Conservation (phyloP, 108 stramenopile species). For the Cyclotella atomus region DNA sequence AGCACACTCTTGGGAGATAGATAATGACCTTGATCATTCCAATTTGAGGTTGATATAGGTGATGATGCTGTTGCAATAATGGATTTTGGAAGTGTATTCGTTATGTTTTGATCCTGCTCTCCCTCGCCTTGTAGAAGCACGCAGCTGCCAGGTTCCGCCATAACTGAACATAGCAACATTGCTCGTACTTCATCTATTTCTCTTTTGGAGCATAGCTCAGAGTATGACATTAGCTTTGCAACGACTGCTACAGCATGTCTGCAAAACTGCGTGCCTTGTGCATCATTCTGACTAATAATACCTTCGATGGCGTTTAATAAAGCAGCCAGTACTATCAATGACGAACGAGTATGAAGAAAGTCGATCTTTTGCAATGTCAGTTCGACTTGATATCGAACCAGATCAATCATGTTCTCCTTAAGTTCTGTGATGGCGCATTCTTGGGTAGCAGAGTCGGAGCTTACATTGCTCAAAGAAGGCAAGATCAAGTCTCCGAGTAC, state of each 20-base stretch:
- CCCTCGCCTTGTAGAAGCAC: background rate
- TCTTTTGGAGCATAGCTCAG: background rate
- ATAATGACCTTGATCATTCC: background rate
- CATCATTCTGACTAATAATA: constrained; percentile 6
- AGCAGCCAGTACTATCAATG: constrained; percentile 23
- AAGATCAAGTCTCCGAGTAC: constrained; percentile 27
- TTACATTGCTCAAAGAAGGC: constrained; percentile 9
- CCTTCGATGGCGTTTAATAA: constrained; percentile 32
- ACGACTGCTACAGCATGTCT: constrained; percentile 5
- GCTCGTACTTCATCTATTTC: constrained; percentile 31
- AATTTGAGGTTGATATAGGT: constrained; percentile 10
- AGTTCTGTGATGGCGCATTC: constrained; percentile 11
- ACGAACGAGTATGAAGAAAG: constrained; percentile 11
- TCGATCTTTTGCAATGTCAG: constrained; percentile 2
- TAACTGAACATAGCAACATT: constrained; percentile 13
- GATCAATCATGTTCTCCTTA: constrained; percentile 15
- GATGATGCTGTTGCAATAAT: background rate
- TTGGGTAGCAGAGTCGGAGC: constrained; percentile 1
- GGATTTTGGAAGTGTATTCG: background rate
- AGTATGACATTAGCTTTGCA: background rate
- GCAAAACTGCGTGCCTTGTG: constrained; percentile 4
- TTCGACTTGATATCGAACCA: constrained; percentile 28
- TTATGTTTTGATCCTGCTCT: background rate
- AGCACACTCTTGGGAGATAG: constrained; percentile 18
- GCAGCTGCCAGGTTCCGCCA: background rate